A percentile compares a stretch with the other conserved stretches of the same genome.
Evolutionary conservation across 1,284 basidiomycete genomes (phyloP).

Genomic region (Mycosarcoma mackinlayi): DNA sequence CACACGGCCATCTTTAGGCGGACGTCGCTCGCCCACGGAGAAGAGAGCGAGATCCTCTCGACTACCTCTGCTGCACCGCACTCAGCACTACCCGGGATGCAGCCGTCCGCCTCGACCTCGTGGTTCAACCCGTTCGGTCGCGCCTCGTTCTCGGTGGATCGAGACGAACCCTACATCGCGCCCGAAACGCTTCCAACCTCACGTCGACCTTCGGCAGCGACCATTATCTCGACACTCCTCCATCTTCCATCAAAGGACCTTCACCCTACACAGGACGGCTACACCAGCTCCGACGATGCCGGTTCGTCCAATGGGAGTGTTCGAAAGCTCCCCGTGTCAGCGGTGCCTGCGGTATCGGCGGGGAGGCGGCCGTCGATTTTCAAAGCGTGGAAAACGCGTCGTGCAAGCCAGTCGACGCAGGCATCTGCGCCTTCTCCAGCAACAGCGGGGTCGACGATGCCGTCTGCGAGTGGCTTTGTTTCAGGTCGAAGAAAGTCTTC

Average conservation of each 20-base stretch:
- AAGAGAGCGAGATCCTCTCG: slow-evolving; percentile 9
- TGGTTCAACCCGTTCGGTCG: slow-evolving; percentile 33
- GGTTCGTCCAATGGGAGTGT: background rate
- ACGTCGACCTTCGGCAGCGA: slow-evolving; percentile 15
- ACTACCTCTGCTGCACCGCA: background rate
- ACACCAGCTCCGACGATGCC: slow-evolving; percentile 5
- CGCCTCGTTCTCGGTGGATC: slow-evolving; percentile 18
- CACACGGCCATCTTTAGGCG: slow-evolving; percentile 12
- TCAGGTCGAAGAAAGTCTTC: slow-evolving; percentile 15
- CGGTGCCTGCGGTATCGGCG: background rate
- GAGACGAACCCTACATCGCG: slow-evolving; percentile 17
- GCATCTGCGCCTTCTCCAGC: background rate
- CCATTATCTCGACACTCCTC: slow-evolving; percentile 34
- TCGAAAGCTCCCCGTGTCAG: background rate
- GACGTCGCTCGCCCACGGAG: slow-evolving; percentile 13
- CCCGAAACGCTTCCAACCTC: slow-evolving; percentile 16
- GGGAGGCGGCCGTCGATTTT: slow-evolving; percentile 23
- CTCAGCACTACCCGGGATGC: slow-evolving; percentile 4
- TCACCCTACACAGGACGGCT: slow-evolving; percentile 11
- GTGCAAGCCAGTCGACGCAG: slow-evolving; percentile 6
- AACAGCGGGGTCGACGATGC: background rate
- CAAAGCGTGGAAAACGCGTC: slow-evolving; percentile 17
- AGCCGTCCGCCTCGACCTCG: slow-evolving; percentile 16
- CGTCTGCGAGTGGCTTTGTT: background rate
- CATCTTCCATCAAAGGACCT: background rate